phyloP scores from a whole-genome alignment of 2,329 filamentous ascomycete species.

The Dryadomyces quercus-mongolicae region DNA sequence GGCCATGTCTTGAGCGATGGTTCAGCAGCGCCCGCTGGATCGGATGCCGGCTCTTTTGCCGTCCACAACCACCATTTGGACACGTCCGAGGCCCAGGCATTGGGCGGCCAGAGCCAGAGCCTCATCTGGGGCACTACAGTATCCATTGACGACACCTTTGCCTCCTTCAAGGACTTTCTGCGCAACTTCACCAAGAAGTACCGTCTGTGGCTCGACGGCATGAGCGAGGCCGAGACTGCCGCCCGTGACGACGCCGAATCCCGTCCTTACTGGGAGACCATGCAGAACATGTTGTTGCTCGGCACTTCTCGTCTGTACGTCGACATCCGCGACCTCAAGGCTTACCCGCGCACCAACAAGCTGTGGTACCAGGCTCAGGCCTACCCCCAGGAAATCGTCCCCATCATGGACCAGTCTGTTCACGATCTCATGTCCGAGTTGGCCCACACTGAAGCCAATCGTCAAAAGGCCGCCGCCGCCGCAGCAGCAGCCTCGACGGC shows the following conservation, averaged over 20 bases:
- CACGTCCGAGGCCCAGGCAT: constrained; percentile 80
- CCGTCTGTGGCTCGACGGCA: constrained; percentile 80
- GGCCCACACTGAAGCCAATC: constrained; percentile 66
- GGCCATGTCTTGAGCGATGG: constrained; percentile 45
- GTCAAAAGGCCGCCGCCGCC: constrained; percentile 42
- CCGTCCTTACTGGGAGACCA: constrained; percentile 71
- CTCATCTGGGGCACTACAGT: constrained; percentile 98
- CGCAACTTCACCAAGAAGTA: constrained; percentile 90
- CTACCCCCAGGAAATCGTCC: constrained; percentile 92
- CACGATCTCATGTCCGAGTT: constrained; percentile 91
- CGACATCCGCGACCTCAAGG: constrained; percentile 77
- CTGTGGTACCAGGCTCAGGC: constrained; percentile 90
- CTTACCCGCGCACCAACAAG: constrained; percentile 86
- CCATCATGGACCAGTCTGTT: constrained; percentile 87
- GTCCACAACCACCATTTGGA: constrained; percentile 52
- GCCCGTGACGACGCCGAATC: constrained; percentile 59
- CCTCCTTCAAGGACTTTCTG: constrained; percentile 82
- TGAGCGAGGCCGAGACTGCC: constrained; percentile 62
- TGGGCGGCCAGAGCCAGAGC: constrained; percentile 70
- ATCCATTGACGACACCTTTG: constrained; percentile 80
- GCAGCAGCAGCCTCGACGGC: not conserved
- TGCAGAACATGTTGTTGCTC: constrained; percentile 84
- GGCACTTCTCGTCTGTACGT: constrained; percentile 77
- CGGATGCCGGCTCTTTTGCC: constrained; percentile 48
- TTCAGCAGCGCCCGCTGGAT: constrained; percentile 25